These are phyloP conservation scores for Ambrosia trifida DNA, from an alignment of 129 eudicot species.

Conservation along the genomic window DNA sequence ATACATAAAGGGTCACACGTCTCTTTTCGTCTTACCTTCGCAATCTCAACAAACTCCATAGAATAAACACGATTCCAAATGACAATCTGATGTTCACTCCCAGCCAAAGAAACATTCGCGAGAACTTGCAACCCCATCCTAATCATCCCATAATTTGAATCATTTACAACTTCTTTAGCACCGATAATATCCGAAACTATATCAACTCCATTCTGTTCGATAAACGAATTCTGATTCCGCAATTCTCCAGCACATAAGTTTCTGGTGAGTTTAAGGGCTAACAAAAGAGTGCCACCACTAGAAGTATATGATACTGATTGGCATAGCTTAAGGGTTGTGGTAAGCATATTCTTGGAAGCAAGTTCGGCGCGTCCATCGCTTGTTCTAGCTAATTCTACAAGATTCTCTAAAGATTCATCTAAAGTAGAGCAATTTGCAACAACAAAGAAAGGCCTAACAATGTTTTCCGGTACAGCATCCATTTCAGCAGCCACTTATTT, in stretches of 20 bases:
- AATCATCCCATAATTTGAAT: conserved; percentile 47
- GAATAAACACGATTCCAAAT: conserved; percentile 63
- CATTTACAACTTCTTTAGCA: conserved; percentile 32
- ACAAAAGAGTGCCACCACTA: conserved; percentile 38
- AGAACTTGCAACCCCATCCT: conserved; percentile 69
- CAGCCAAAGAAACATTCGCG: conserved; percentile 81
- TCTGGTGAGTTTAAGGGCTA: conserved; percentile 65
- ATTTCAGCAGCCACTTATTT: conserved; percentile 23
- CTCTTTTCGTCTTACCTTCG: conserved; percentile 56
- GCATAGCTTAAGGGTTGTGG: conserved; percentile 54
- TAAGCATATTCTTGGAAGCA: conserved; percentile 51
- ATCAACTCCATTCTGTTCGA: conserved; percentile 58
- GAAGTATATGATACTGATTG: conserved; percentile 36
- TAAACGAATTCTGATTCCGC: conserved; percentile 56
- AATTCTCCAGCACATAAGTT: conserved; percentile 77
- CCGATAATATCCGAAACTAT: conserved; percentile 35
- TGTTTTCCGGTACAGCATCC: conserved; percentile 47
- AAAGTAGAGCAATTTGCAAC: conserved; percentile 47
- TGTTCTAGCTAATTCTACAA: conserved; percentile 50
- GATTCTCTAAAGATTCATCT: conserved; percentile 45
- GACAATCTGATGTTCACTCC: conserved; percentile 49
- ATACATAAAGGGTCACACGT: conserved; percentile 81
- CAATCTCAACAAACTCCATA: conserved; percentile 48
- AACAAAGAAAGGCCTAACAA: conserved; percentile 40
- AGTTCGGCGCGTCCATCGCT: conserved; percentile 66